These are phyloP conservation scores for Fusarium sp. DNA, from an alignment of 2,329 filamentous ascomycete species.

Conservation along the genomic window DNA sequence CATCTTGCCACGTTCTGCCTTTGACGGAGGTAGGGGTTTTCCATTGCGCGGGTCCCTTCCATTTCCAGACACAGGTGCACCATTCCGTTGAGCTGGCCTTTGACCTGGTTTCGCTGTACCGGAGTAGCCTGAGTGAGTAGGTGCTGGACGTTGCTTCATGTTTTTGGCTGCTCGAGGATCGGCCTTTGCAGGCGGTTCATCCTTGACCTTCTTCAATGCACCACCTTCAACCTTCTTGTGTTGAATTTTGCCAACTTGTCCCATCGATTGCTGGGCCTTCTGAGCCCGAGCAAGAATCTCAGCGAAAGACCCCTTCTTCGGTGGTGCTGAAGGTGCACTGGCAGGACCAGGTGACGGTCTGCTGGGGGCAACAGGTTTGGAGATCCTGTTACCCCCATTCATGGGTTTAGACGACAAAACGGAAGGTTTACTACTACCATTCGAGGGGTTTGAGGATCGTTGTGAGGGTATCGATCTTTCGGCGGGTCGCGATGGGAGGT, in stretches of 20 bases:
- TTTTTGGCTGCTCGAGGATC: slow-evolving; percentile 37
- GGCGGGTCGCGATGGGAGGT: slow-evolving; percentile 36
- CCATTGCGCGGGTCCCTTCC: slow-evolving; percentile 34
- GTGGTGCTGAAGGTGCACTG: slow-evolving; percentile 56
- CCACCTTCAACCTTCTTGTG: slow-evolving; percentile 75
- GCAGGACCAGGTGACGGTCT: slow-evolving; percentile 37
- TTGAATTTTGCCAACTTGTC: slow-evolving; percentile 74
- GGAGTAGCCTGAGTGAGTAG: slow-evolving; percentile 40
- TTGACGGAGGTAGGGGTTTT: slow-evolving; percentile 27
- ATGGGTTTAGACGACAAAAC: slow-evolving; percentile 40
- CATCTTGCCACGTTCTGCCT: slow-evolving; percentile 32
- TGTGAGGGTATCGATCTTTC: slow-evolving; percentile 38
- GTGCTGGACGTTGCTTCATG: slow-evolving; percentile 12
- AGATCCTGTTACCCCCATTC: slow-evolving; percentile 36
- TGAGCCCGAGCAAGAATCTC: slow-evolving; percentile 78
- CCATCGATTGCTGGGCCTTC: slow-evolving; percentile 67
- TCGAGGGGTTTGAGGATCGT: slow-evolving; percentile 30
- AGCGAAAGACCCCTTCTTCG: slow-evolving; percentile 77
- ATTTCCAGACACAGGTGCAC: slow-evolving; percentile 36
- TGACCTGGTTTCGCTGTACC: slow-evolving; percentile 45
- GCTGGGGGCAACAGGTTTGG: slow-evolving; percentile 37
- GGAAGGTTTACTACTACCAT: slow-evolving; percentile 22
- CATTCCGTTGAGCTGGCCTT: slow-evolving; percentile 40
- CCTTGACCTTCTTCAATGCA: slow-evolving; percentile 56
- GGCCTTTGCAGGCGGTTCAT: slow-evolving; percentile 47